These are phyloP conservation scores for Nelumbo lutea DNA, from an alignment of 164 flowering plant genomes.

Conservation along the genomic window DNA sequence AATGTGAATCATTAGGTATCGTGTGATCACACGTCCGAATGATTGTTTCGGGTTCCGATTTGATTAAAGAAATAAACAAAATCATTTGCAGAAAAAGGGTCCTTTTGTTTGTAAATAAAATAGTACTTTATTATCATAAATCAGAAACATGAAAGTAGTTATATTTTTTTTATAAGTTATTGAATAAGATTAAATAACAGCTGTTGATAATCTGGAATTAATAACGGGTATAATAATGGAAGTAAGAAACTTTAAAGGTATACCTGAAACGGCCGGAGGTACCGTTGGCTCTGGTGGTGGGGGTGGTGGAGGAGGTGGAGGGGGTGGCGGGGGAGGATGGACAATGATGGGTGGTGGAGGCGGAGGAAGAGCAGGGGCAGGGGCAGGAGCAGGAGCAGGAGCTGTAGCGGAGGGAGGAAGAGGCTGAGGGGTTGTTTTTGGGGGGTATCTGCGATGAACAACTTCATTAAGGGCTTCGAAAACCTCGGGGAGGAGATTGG, in stretches of 20 bases:
- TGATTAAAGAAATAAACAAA: not conserved
- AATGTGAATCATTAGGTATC: slow-evolving; percentile 1
- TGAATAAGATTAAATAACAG: too few species aligned
- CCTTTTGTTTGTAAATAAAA: too few species aligned
- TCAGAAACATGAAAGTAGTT: not conserved
- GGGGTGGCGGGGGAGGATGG: not conserved
- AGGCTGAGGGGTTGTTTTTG: not conserved
- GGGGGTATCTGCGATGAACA: slow-evolving; percentile 13
- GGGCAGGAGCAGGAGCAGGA: not conserved
- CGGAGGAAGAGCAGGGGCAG: not conserved
- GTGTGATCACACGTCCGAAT: slow-evolving; percentile 2
- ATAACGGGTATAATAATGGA: too few species aligned
- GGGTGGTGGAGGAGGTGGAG: slow-evolving; percentile 11
- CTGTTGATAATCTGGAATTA: too few species aligned
- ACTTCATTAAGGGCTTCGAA: slow-evolving; percentile 31
- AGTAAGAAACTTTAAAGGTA: not conserved
- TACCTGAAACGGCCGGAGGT: slow-evolving; percentile 28
- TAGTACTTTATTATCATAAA: too few species aligned
- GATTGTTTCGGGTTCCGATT: not conserved
- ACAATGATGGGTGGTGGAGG: slow-evolving; percentile 5
- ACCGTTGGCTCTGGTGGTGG: slow-evolving; percentile 14
- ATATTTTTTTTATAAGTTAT: too few species aligned
- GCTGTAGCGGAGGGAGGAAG: not conserved
- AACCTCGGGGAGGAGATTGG: slow-evolving; percentile 28
- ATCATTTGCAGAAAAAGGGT: too few species aligned